Conservation (phyloP, 176 grass and related monocot species). For the Triticum monococcum region DNA sequence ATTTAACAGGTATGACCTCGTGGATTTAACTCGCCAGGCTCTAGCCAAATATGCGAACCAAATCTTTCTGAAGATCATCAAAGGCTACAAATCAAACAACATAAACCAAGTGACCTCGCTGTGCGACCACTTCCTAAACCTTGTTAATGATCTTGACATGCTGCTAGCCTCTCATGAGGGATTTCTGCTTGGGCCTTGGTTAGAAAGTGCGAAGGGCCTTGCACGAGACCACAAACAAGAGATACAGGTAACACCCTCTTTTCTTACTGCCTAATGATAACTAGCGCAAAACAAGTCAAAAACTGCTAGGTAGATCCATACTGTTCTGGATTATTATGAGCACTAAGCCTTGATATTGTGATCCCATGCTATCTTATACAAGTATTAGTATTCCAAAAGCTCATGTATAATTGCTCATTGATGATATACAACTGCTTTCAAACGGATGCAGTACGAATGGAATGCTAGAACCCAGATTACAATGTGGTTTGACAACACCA, state of each 20-base stretch:
- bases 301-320: not conserved
- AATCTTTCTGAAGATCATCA: conserved; percentile 57
- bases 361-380: not conserved
- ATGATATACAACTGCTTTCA: not conserved
- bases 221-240: conserved; percentile 54
- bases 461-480: conserved; percentile 93
- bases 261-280: too few species aligned
- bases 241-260: conserved; percentile 47
- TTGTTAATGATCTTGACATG: conserved; percentile 64
- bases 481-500: conserved; percentile 89
- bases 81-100: conserved; percentile 55
- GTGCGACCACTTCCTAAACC: conserved; percentile 48
- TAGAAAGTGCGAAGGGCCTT: conserved; percentile 67
- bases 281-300: not conserved
- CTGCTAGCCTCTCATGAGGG: conserved; percentile 71
- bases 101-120: conserved; percentile 42
- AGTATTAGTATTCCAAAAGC: not conserved
- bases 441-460: conserved; percentile 77
- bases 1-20: conserved; percentile 66
- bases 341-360: not conserved
- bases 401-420: not conserved
- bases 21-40: conserved; percentile 83
- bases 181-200: conserved; percentile 82
- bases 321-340: not conserved
- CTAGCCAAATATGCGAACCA: conserved; percentile 78